Evolutionary conservation across 768 basidiomycete genomes (phyloP).

Genomic region (Pulveroboletus sp.): DNA sequence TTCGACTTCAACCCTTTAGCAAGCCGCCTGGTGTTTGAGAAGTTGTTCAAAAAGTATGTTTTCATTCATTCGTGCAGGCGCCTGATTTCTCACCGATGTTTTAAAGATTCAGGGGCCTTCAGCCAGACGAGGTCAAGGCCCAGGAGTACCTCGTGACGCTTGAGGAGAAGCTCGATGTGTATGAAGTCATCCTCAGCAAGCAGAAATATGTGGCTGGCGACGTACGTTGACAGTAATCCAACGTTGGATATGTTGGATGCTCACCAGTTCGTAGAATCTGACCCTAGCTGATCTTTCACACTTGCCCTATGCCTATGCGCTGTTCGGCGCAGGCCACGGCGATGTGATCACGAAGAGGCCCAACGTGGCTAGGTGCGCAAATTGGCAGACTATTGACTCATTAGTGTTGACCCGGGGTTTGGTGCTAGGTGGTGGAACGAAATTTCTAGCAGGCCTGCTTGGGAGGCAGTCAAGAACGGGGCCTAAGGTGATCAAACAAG

Average conservation of each 20-base stretch:
- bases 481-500: neutral
- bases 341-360: constrained; percentile 34
- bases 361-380: constrained; percentile 41
- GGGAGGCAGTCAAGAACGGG: constrained; percentile 21
- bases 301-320: constrained; percentile 41
- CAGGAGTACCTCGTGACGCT: constrained; percentile 18
- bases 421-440: constrained; percentile 50
- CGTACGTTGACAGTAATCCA: constrained; percentile 29
- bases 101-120: constrained; percentile 15
- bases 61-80: no score
- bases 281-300: constrained; percentile 60
- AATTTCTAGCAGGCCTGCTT: constrained; percentile 41
- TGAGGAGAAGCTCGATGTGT: constrained; percentile 42
- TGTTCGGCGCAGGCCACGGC: constrained; percentile 24
- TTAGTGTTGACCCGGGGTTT: constrained; percentile 5
- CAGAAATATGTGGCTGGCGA: constrained; percentile 56
- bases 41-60: constrained; percentile 47
- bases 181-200: constrained; percentile 51
- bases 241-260: neutral
- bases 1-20: constrained; percentile 47
- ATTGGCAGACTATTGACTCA: no score
- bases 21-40: constrained; percentile 41
- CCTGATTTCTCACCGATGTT: neutral
- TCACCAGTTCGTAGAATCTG: constrained; percentile 31
- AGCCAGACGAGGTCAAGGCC: constrained; percentile 23